Percentiles rank a stretch among this genome's conserved stretches.
Conservation (phyloP, 352 stramenopile genomes). For the Peronospora farinosa region DNA sequence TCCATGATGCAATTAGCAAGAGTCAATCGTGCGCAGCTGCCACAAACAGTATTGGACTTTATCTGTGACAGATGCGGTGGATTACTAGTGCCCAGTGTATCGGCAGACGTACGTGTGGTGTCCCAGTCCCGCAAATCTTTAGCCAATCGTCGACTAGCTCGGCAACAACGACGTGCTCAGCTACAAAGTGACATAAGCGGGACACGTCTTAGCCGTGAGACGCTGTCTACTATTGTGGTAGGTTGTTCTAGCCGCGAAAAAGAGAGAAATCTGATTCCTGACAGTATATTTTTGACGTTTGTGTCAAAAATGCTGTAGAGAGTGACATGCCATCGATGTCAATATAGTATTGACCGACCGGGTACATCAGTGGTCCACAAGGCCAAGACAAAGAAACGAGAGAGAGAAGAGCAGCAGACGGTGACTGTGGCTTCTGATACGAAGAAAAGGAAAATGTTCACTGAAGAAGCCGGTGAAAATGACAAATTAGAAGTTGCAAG, state of each 20-base stretch:
- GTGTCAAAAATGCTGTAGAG: conserved; percentile 23
- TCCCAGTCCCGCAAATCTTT: conserved; percentile 30
- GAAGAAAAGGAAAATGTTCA: conserved; percentile 32
- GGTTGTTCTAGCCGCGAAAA: background rate
- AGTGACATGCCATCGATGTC: conserved; percentile 49
- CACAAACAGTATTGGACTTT: conserved; percentile 46
- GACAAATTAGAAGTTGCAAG: background rate
- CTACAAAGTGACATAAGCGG: conserved; percentile 14
- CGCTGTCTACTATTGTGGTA: conserved; percentile 39
- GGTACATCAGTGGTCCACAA: conserved; percentile 50
- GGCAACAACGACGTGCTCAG: conserved; percentile 30
- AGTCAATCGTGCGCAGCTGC: conserved; percentile 30
- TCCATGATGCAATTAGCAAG: conserved; percentile 50
- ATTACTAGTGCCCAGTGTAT: conserved; percentile 55
- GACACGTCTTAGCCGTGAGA: conserved; percentile 19
- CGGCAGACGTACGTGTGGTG: conserved; percentile 46
- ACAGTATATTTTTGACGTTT: conserved; percentile 1
- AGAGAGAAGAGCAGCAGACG: conserved; percentile 7
- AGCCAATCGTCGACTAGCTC: conserved; percentile 48
- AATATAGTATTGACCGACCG: conserved; percentile 37
- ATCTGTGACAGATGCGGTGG: conserved; percentile 60
- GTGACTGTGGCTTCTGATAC: background rate
- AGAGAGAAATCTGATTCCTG: background rate
- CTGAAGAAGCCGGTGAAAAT: background rate
- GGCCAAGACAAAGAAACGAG: conserved; percentile 43